These are phyloP conservation scores for Boletus insuetus DNA, from an alignment of 768 basidiomycete species.

Conservation along the genomic window DNA sequence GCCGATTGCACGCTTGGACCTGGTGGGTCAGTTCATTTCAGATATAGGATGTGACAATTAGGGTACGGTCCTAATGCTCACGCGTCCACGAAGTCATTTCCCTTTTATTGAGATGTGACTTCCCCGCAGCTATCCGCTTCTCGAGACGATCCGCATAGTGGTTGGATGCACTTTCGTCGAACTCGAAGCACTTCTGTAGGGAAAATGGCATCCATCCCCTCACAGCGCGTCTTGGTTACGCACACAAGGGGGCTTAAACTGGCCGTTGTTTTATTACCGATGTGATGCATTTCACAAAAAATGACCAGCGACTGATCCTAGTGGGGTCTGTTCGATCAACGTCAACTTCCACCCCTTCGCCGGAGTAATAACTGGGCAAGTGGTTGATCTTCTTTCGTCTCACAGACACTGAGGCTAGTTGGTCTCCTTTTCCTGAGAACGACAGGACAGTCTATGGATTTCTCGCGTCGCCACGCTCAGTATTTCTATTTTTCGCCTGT, in stretches of 20 bases:
- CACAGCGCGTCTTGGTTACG: slow-evolving; percentile 4
- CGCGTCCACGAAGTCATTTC: slow-evolving; percentile 6
- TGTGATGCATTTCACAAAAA: slow-evolving; percentile 7
- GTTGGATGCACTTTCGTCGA: slow-evolving; percentile 2
- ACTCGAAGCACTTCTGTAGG: slow-evolving; percentile 3
- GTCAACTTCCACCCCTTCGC: not conserved
- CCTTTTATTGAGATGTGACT: slow-evolving; percentile 1
- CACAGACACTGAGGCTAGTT: not conserved
- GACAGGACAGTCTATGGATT: not conserved
- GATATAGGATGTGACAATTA: slow-evolving; percentile 5
- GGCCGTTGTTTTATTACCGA: slow-evolving; percentile 17
- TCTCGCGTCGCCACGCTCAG: not conserved
- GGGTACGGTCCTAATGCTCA: slow-evolving; percentile 1
- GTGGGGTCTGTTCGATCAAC: slow-evolving; percentile 3
- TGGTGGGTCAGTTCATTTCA: slow-evolving; percentile 15
- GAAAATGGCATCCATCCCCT: slow-evolving; percentile 7
- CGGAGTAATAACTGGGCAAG: not conserved
- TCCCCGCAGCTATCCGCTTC: slow-evolving; percentile 15
- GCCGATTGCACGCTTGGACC: slow-evolving; percentile 14
- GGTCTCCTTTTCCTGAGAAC: not conserved
- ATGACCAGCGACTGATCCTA: not conserved
- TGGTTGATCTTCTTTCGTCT: slow-evolving; percentile 6
- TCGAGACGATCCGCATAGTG: slow-evolving; percentile 19
- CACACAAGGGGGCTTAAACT: not conserved
- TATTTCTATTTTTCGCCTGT: not conserved